phyloP scores from a whole-genome alignment of 345 rosid species.

The Populus davidiana region DNA sequence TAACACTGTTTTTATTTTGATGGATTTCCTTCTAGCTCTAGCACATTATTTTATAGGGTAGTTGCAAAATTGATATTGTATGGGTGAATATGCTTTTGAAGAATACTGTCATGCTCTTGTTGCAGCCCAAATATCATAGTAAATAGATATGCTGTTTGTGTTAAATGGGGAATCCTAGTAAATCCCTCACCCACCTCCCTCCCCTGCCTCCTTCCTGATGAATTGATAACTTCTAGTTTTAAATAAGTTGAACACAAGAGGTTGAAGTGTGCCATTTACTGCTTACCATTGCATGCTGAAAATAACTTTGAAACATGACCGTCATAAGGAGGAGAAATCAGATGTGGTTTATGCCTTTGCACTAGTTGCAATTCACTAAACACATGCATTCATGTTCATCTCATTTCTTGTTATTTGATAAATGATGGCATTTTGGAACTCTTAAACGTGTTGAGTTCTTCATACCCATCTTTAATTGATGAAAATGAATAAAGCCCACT shows the following conservation, averaged over 20 bases:
- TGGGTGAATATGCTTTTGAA: neutral
- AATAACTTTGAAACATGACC: neutral
- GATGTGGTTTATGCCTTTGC: neutral
- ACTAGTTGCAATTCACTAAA: neutral
- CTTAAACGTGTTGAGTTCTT: neutral
- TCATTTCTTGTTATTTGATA: neutral
- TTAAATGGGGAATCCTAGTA: neutral
- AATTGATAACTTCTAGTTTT: neutral
- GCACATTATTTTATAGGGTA: neutral
- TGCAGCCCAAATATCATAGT: neutral
- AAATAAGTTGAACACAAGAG: neutral
- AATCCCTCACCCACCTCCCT: neutral
- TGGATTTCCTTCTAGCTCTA: neutral
- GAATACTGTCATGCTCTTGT: neutral
- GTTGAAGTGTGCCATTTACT: neutral
- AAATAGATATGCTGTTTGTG: neutral
- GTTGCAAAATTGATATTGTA: neutral
- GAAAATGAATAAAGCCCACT: neutral
- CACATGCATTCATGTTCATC: neutral
- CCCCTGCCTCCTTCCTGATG: neutral
- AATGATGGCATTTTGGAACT: neutral
- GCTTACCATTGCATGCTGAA: neutral
- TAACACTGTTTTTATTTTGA: neutral
- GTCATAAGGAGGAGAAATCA: neutral
- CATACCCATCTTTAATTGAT: neutral